Evolutionary conservation across 208 protist genomes (phyloP).

Genomic region (Trypanosoma grayi): DNA sequence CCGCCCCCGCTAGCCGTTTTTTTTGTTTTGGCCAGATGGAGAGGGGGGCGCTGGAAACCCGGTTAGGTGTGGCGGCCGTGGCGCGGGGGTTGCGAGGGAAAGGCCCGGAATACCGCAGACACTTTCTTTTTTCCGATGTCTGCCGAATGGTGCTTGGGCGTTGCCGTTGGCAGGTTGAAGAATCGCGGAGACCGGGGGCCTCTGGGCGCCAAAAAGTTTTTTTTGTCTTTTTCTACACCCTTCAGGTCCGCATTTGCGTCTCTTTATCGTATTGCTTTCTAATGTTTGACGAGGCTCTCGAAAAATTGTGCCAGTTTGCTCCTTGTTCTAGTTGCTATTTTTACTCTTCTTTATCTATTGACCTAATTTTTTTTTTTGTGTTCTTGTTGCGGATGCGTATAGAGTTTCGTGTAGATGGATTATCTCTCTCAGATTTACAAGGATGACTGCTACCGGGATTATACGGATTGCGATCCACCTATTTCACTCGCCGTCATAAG

Average conservation of each 20-base stretch:
- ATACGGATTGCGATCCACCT: slow-evolving; percentile 31
- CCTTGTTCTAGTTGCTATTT: slow-evolving; percentile 18
- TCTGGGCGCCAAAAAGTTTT: neutral
- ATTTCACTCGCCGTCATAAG: slow-evolving; percentile 41
- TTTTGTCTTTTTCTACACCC: neutral
- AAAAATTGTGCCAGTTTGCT: too few species aligned
- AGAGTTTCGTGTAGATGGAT: slow-evolving; percentile 30
- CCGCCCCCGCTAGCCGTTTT: too few species aligned
- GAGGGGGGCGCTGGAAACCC: too few species aligned
- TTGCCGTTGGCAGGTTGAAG: too few species aligned
- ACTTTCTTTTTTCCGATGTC: too few species aligned
- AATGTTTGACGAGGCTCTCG: too few species aligned
- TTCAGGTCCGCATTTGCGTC: neutral
- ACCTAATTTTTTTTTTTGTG: slow-evolving; percentile 16
- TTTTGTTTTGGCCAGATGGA: too few species aligned
- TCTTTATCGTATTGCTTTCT: neutral
- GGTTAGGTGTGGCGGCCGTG: too few species aligned
- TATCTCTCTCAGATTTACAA: slow-evolving; percentile 37
- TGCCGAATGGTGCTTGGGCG: too few species aligned
- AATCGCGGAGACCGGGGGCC: too few species aligned
- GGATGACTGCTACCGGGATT: slow-evolving; percentile 36
- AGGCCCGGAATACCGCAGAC: too few species aligned
- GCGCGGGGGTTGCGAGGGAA: too few species aligned
- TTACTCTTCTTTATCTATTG: neutral
- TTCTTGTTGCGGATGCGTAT: neutral